Percentiles rank a stretch among this genome's conserved stretches.
These are phyloP conservation scores for Cryoendolithus antarcticus DNA, from an alignment of 2,329 filamentous ascomycete genomes.

Conservation along the genomic window DNA sequence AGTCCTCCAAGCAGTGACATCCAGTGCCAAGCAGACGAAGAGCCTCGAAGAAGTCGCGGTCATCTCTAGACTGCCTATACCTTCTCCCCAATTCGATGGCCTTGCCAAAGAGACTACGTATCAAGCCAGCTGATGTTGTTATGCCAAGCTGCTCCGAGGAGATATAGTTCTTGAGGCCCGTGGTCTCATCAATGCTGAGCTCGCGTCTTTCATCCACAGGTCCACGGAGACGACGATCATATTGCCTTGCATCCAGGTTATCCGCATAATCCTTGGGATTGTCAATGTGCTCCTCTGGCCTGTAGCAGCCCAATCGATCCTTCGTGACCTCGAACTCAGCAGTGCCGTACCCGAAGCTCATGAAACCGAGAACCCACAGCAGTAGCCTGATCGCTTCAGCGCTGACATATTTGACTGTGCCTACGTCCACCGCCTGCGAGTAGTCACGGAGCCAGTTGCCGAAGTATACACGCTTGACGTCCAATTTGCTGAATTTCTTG, in stretches of 20 bases:
- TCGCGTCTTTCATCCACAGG: conserved; percentile 71
- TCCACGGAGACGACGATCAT: conserved; percentile 67
- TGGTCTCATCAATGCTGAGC: conserved; percentile 58
- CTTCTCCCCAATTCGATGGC: conserved; percentile 70
- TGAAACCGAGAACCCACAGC: conserved; percentile 44
- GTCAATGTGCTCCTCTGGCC: conserved; percentile 44
- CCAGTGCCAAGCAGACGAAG: conserved; percentile 77
- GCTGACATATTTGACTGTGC: conserved; percentile 41
- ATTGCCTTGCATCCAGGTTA: conserved; percentile 69
- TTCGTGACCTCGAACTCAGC: conserved; percentile 44
- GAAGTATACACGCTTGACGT: conserved; percentile 29
- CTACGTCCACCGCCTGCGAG: conserved; percentile 42
- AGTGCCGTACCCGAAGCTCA: conserved; percentile 45
- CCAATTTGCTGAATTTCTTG: conserved; percentile 78
- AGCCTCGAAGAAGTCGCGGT: conserved; percentile 76
- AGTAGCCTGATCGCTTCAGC: conserved; percentile 42
- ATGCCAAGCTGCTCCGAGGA: conserved; percentile 69
- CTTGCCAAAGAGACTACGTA: conserved; percentile 58
- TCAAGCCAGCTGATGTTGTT: conserved; percentile 67
- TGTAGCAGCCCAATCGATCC: conserved; percentile 37
- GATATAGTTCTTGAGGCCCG: conserved; percentile 74
- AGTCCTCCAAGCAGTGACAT: conserved; percentile 85
- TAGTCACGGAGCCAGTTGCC: conserved; percentile 39
- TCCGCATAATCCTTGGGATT: conserved; percentile 58
- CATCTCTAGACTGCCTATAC: conserved; percentile 53